These are phyloP conservation scores for Penicillium sp. DNA, from an alignment of 2,329 filamentous ascomycete genomes.

Conservation along the genomic window DNA sequence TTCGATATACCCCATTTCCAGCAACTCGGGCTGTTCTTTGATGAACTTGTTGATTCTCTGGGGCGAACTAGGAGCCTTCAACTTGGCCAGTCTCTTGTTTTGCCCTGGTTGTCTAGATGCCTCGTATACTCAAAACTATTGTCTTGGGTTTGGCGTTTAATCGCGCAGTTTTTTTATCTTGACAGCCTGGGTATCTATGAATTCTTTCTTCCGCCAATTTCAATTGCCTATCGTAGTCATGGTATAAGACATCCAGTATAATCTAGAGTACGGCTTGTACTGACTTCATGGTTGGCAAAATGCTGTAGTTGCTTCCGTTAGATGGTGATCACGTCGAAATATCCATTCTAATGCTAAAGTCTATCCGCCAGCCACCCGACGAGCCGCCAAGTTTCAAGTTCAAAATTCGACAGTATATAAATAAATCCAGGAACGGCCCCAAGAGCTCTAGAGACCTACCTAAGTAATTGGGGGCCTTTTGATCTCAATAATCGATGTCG, in stretches of 20 bases:
- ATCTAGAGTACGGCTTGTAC: not conserved
- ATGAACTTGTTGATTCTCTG: slow-evolving; percentile 15
- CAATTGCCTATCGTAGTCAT: not conserved
- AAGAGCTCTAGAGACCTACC: no score
- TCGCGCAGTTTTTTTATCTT: slow-evolving; percentile 6
- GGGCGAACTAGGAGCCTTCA: slow-evolving; percentile 17
- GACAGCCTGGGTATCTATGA: slow-evolving; percentile 1
- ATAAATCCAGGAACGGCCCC: not conserved
- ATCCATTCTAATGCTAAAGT: no score
- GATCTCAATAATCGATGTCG: not conserved
- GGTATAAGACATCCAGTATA: not conserved
- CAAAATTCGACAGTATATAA: not conserved
- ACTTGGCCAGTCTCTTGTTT: slow-evolving; percentile 9
- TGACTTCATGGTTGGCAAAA: not conserved
- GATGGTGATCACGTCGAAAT: not conserved
- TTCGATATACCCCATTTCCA: slow-evolving; percentile 27
- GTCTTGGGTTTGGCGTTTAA: slow-evolving; percentile 3
- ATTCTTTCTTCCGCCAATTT: not conserved
- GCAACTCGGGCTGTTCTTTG: slow-evolving; percentile 16
- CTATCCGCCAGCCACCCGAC: no score
- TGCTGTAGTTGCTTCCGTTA: not conserved
- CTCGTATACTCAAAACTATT: not conserved
- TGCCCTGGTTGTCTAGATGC: slow-evolving; percentile 5
- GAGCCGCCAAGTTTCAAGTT: not conserved
- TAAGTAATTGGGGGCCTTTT: not conserved